Base-by-base conservation (phyloP, 148 eudicot species). In the Polygonum maritimum region DNA sequence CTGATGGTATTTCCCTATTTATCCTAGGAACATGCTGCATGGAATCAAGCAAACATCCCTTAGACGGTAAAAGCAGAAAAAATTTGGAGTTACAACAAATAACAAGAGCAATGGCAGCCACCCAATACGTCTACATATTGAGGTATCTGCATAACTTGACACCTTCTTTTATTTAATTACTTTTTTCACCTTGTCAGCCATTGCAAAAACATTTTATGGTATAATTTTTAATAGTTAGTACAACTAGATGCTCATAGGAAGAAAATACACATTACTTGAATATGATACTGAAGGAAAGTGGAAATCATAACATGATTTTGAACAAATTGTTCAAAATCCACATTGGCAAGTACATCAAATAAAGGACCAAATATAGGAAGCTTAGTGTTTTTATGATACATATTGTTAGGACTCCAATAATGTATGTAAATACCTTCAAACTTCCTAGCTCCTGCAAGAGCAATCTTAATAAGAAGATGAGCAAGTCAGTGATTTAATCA, bases 1-100 rank as follows among this genome's bases (percentile, higher is more conserved):
- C 76, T 69, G 98, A 90, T 82, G 98, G 98, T 82, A 94, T 90
- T 76, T 94, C 97, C 72, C 98, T 97, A 87, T 94, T 94, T 80
- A 92, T 92, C 80, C 87, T 87, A 52, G 98, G 98, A 72, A 94
- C 83, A 83, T 94, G 98, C 98, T 94, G 92, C 89, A 86, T 31
- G 76, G 73, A 12, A 12, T 26, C 38, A 62, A 21, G 13, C 31
- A 62, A 16, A 62, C 69, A 62, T 62, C 39, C 16, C 38, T 26
- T 62, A 62, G 36, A 62, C 31, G 4, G 69, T 31, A 26, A 9
- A 62, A 11, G 16, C 69, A 62, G 16, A 62, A 14, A 62, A 2
- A 62, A 11, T 26, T 16, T 22, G 69, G 38, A 62, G 69, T 10
- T 12, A 62, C 10, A 62, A 26, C 15, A 26, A 62, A 62, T 10